phyloP scores from a whole-genome alignment of 2,329 filamentous ascomycete genomes.

The Torrubiellomyces zombiae region DNA sequence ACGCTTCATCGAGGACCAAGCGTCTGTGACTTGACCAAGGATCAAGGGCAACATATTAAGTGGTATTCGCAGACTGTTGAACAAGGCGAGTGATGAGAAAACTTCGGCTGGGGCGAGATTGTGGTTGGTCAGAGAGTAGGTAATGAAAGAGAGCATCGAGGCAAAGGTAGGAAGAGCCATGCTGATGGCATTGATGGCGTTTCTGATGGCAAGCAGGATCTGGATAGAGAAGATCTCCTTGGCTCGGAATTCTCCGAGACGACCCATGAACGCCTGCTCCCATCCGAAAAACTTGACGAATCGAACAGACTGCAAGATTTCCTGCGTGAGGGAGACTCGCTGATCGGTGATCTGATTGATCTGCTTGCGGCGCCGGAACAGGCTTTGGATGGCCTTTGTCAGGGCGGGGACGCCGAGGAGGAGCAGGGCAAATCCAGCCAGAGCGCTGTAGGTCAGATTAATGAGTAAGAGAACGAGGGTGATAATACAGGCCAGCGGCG shows the following conservation, averaged over 20 bases:
- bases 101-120: conserved; percentile 56
- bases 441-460: conserved; percentile 78
- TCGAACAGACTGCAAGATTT: conserved; percentile 76
- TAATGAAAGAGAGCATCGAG: conserved; percentile 90
- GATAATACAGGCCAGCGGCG: conserved; percentile 61
- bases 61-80: conserved; percentile 81
- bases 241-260: conserved; percentile 56
- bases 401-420: conserved; percentile 63
- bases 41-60: conserved; percentile 80
- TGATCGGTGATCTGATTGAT: conserved; percentile 95
- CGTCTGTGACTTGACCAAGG: conserved; percentile 79
- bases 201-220: conserved; percentile 63
- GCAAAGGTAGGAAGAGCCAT: conserved; percentile 85
- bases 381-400: conserved; percentile 56
- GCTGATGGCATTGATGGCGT: conserved; percentile 69
- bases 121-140: conserved; percentile 51
- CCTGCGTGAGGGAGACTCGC: conserved; percentile 77
- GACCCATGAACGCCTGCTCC: conserved; percentile 72
- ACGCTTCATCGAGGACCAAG: conserved; percentile 66
- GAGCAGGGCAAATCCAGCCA: conserved; percentile 74
- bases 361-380: conserved; percentile 56
- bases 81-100: conserved; percentile 86
- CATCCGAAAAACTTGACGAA: conserved; percentile 97
- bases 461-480: conserved; percentile 67
- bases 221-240: conserved; percentile 76